Evolutionary conservation across 2,329 filamentous ascomycete species (phyloP), one percentile per base, ranked within the genome.

Genomic region (Cercospora janseana): DNA sequence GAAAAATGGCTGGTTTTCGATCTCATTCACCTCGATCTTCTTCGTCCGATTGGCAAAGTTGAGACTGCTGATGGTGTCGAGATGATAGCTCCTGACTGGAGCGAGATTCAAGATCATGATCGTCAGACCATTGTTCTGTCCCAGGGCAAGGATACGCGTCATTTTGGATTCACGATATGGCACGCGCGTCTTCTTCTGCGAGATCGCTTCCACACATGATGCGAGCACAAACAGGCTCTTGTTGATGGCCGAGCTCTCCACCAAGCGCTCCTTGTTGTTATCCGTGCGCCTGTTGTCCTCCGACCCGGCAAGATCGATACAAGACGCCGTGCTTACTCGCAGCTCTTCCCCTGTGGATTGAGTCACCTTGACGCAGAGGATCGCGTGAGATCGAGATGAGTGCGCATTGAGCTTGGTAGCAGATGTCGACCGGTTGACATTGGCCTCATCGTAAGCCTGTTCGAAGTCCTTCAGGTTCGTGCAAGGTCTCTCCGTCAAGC

Each of bases 191-290:
- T 83, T 80, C 63, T 84, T 84, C 66, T 81, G 82, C 63, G 86
- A 87, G 66, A 97, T 97, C 49, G 92, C 92, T 66, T 97, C 92
- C 46, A 97, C 92, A 63, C 92, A 97, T 68, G 95, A 90, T 34
- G 89, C 92, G 41, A 97, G 74, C 13, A 96, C 91, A 63, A 97
- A 97, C 5, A 97, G 77, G 57, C 88, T 94, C 74, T 96, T 97
- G 78, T 97, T 97, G 75, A 97, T 97, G 64, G 88, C 92, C 0
- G 92, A 90, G 29, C 90, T 95, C 70, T 97, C 92, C n/a, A 95
- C 81, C 66, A 97, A 76, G 20, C 92, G 80, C 69, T 95, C 90
- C 68, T 91, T 93, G 62, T 85, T 89, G 69, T 97, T 97, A 45
- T 95, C 92, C 0, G 92, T 97, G 42, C 92, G 79, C 41, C 92